Percentiles rank a stretch among this genome's conserved stretches.
These are phyloP conservation scores for Pisolithus thermaeus DNA, from an alignment of 1,284 basidiomycete species.

Conservation along the genomic window DNA sequence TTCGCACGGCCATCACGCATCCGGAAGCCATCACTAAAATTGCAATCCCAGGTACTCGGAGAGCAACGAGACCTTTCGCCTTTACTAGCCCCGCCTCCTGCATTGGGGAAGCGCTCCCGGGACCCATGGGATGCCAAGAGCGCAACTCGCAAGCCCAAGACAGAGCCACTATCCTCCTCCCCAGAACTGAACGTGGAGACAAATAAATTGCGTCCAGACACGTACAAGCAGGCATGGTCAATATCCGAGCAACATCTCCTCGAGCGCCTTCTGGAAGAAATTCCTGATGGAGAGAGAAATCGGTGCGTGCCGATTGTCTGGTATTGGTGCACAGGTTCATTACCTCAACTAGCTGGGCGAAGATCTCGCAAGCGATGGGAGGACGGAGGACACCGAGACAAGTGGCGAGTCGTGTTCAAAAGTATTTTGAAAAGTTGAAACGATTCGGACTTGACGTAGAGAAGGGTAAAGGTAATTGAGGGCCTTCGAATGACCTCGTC, in stretches of 20 bases:
- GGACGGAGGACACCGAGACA: conserved; percentile 69
- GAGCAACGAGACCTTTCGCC: conserved; percentile 9
- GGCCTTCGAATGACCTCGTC: conserved; percentile 1
- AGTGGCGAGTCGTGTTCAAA: conserved; percentile 81
- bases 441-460: conserved; percentile 50
- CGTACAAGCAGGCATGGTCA: conserved; percentile 75
- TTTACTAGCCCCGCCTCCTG: conserved; percentile 5
- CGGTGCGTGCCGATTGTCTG: conserved; percentile 40
- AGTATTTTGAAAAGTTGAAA: conserved; percentile 78
- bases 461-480: conserved; percentile 27
- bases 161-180: conserved; percentile 11
- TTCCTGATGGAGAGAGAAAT: conserved; percentile 71
- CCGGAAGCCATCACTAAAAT: conserved; percentile 30
- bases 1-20: conserved; percentile 16
- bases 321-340: neutral
- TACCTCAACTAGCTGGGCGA: conserved; percentile 54
- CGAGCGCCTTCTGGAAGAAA: conserved; percentile 64
- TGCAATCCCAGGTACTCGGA: conserved; percentile 20
- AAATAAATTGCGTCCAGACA: conserved; percentile 52
- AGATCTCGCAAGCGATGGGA: conserved; percentile 74
- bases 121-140: conserved; percentile 13
- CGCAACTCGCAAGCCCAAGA: conserved; percentile 12
- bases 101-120: conserved; percentile 25
- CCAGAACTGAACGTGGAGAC: conserved; percentile 20
- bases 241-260: conserved; percentile 68